phyloP scores from a whole-genome alignment of 2,329 filamentous ascomycete genomes.

The Fusarium agapanthi region DNA sequence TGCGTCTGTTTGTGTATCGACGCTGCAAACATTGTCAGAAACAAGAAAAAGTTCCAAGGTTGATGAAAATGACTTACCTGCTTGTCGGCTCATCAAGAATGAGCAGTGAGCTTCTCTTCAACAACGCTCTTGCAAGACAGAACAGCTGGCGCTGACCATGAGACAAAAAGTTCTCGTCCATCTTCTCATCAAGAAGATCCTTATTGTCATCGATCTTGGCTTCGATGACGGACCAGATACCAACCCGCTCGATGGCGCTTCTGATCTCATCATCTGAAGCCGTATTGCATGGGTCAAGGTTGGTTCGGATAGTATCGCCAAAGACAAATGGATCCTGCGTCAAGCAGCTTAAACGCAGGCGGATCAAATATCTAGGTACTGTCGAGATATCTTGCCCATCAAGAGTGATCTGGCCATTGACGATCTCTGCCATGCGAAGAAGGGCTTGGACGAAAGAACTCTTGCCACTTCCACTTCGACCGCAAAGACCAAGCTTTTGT shows the following conservation, averaged over 20 bases:
- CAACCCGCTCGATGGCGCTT: constrained; percentile 56
- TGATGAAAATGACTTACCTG: constrained; percentile 35
- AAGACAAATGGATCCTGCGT: constrained; percentile 64
- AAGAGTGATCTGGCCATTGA: constrained; percentile 53
- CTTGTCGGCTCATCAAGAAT: constrained; percentile 53
- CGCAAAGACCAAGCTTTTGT: constrained; percentile 54
- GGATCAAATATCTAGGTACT: constrained; percentile 41
- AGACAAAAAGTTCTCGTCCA: constrained; percentile 49
- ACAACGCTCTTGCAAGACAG: constrained; percentile 44
- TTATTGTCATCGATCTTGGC: constrained; percentile 47
- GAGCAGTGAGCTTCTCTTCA: constrained; percentile 42
- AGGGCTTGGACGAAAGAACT: constrained; percentile 55
- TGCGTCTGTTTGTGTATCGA: constrained; percentile 44
- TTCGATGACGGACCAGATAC: constrained; percentile 55
- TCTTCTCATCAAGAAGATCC: constrained; percentile 45
- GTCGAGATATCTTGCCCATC: constrained; percentile 53
- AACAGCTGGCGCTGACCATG: constrained; percentile 48
- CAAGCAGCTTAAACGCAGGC: constrained; percentile 53
- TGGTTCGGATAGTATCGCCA: constrained; percentile 58
- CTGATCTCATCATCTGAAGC: constrained; percentile 54
- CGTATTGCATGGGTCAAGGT: constrained; percentile 55
- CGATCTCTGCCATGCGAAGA: constrained; percentile 58
- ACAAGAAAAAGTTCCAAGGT: background rate
- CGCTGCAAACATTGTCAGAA: constrained; percentile 30
- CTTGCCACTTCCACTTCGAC: constrained; percentile 54